A percentile compares a stretch with the other conserved stretches of the same genome.
Evolutionary conservation across 495 filamentous ascomycete genomes (phyloP).

Genomic region (Penicillium goetzii): DNA sequence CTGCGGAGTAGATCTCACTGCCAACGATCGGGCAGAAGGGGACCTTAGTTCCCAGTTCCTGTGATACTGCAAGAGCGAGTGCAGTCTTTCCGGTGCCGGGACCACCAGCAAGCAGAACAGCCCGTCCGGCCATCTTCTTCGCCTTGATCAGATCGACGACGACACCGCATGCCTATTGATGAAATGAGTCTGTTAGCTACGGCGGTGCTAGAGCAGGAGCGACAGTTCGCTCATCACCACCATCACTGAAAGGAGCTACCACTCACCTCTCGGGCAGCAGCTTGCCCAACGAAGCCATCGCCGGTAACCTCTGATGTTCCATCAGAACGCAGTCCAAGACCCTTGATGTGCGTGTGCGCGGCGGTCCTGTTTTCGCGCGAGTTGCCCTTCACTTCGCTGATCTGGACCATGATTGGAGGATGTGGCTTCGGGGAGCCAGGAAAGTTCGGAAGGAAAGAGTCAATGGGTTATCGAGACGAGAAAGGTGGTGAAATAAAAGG

Average conservation of each 20-base stretch:
- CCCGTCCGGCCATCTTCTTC: constrained; percentile 96
- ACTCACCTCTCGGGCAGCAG: constrained; percentile 78
- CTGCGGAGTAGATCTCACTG: constrained; percentile 94
- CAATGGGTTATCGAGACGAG: constrained; percentile 7
- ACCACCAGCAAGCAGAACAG: constrained; percentile 87
- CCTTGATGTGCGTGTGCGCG: constrained; percentile 96
- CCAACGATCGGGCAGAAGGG: constrained; percentile 97
- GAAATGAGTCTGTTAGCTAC: constrained; percentile 20
- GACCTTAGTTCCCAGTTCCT: constrained; percentile 95
- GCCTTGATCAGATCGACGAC: constrained; percentile 92
- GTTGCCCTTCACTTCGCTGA: constrained; percentile 94
- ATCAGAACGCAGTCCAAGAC: constrained; percentile 80
- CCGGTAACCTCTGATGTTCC: constrained; percentile 76
- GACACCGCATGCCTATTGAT: constrained; percentile 78
- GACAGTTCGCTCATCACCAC: neutral
- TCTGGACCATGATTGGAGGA: constrained; percentile 74
- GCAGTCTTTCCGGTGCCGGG: constrained; percentile 98
- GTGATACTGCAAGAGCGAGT: constrained; percentile 88
- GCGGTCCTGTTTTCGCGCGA: constrained; percentile 94
- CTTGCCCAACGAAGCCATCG: constrained; percentile 88
- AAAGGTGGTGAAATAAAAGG: constrained; percentile 7
- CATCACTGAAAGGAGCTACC: constrained; percentile 14
- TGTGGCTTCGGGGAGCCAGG: constrained; percentile 34
- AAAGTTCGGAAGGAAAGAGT: constrained; percentile 2
- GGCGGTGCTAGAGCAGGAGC: neutral